Evolutionary conservation across 2,329 filamentous ascomycete genomes (phyloP).

Genomic region (Neophaeococcomyces aloes): DNA sequence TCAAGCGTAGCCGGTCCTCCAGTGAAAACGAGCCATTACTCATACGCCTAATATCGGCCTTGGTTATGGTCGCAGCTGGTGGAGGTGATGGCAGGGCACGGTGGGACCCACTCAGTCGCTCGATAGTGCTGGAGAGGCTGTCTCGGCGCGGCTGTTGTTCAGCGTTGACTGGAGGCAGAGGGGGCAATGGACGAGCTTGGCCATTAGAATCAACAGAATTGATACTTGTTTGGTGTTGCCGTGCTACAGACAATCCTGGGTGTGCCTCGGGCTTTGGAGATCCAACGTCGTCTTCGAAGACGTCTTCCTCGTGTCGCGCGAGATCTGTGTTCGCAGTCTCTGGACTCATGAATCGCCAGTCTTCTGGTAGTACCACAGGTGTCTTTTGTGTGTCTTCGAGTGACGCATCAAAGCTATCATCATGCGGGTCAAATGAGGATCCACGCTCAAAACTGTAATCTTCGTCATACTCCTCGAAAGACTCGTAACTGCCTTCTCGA

Average conservation of each 20-base stretch:
- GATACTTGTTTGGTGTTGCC: constrained; percentile 51
- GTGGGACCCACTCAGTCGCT: constrained; percentile 57
- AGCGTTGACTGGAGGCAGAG: constrained; percentile 53
- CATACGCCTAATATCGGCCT: constrained; percentile 68
- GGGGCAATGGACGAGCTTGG: constrained; percentile 75
- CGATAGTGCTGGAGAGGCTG: constrained; percentile 54
- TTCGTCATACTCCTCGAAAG: constrained; percentile 60
- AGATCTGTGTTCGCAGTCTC: constrained; percentile 48
- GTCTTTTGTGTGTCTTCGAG: constrained; percentile 95
- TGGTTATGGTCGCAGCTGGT: constrained; percentile 54
- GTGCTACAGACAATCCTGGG: constrained; percentile 38
- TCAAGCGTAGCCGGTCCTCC: constrained; percentile 74
- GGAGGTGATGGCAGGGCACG: constrained; percentile 65
- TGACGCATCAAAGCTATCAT: constrained; percentile 92
- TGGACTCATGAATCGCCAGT: constrained; percentile 75
- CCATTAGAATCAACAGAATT: constrained; percentile 68
- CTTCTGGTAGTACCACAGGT: constrained; percentile 91
- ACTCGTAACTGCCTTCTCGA: constrained; percentile 86
- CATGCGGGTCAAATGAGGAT: constrained; percentile 48
- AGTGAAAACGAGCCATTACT: constrained; percentile 67
- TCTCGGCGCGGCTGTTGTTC: constrained; percentile 14
- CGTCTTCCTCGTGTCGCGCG: constrained; percentile 50
- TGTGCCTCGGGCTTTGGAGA: constrained; percentile 55
- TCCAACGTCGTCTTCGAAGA: constrained; percentile 52
- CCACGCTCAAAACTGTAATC: constrained; percentile 53